phyloP scores from a whole-genome alignment of 228 moss, liverwort and hornwort species.

The Sphagnum magellanicum region DNA sequence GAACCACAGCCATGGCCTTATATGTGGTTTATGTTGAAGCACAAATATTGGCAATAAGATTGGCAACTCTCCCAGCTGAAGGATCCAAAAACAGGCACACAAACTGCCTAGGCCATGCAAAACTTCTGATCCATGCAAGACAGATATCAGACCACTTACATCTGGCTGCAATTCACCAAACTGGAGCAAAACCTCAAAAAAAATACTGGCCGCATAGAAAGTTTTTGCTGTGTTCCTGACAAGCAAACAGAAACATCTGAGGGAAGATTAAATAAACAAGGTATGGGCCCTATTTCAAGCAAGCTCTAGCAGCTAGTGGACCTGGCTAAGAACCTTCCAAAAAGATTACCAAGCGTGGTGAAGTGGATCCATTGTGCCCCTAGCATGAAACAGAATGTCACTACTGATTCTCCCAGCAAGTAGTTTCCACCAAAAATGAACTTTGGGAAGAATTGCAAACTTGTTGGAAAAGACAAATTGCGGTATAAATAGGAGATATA shows the following conservation, averaged over 20 bases:
- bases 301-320: neutral
- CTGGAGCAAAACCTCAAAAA: slow-evolving; percentile 93
- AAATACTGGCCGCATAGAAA: slow-evolving; percentile 93
- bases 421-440: too few species aligned
- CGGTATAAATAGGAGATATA: neutral
- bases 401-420: too few species aligned
- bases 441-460: too few species aligned
- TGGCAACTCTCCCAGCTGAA: too few species aligned
- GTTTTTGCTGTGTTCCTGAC: slow-evolving; percentile 92
- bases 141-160: slow-evolving; percentile 37
- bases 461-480: too few species aligned
- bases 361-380: too few species aligned
- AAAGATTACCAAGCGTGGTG: neutral
- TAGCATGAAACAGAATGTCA: too few species aligned
- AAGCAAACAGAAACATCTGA: slow-evolving; percentile 8
- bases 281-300: neutral
- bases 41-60: too few species aligned
- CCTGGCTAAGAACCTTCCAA: neutral
- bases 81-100: too few species aligned
- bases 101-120: too few species aligned
- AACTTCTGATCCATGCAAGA: too few species aligned
- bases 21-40: neutral
- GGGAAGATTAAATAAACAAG: neutral
- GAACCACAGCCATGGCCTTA: neutral
- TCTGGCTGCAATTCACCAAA: slow-evolving; percentile 95